Percentiles rank a stretch among this genome's conserved stretches.
phyloP scores from a whole-genome alignment of 345 rosid genomes.

The Gossypium herbaceum region DNA sequence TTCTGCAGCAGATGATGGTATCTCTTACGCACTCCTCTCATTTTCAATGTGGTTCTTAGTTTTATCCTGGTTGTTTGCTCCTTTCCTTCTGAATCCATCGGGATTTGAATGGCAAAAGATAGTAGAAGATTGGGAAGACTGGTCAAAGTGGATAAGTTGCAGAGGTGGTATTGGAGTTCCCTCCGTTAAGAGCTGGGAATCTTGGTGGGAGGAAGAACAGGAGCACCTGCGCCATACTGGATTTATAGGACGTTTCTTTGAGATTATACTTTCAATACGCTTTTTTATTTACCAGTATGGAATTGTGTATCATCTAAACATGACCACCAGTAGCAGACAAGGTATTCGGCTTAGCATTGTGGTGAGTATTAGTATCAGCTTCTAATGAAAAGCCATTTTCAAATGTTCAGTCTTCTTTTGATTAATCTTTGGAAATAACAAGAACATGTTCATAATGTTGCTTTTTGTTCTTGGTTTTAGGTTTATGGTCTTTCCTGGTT shows the following conservation, averaged over 20 bases:
- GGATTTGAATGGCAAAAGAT: slow-evolving; percentile 98
- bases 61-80: slow-evolving; percentile 78
- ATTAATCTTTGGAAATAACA: no score
- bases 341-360: slow-evolving; percentile 60
- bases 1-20: slow-evolving; percentile 28
- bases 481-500: slow-evolving; percentile 91
- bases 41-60: slow-evolving; percentile 87
- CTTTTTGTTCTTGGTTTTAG: slow-evolving; percentile 32
- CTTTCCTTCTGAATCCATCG: slow-evolving; percentile 89
- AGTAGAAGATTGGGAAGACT: slow-evolving; percentile 96
- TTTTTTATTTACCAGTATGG: slow-evolving; percentile 86
- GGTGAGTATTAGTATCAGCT: slow-evolving; percentile 32
- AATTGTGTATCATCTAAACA: slow-evolving; percentile 69
- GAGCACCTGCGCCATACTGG: slow-evolving; percentile 84
- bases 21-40: slow-evolving; percentile 46
- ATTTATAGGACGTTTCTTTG: slow-evolving; percentile 66
- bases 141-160: slow-evolving; percentile 89
- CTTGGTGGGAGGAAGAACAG: slow-evolving; percentile 99
- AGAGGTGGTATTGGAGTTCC: slow-evolving; percentile 93
- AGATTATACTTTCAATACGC: slow-evolving; percentile 65
- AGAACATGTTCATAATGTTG: background rate
- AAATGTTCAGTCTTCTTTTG: no score
- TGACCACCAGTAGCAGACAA: slow-evolving; percentile 44
- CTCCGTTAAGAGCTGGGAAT: slow-evolving; percentile 92
- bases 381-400: no score